Percentiles rank a stretch among this genome's conserved stretches.
Conservation (phyloP, 768 basidiomycete genomes). For the Lactarius hatsudake region DNA sequence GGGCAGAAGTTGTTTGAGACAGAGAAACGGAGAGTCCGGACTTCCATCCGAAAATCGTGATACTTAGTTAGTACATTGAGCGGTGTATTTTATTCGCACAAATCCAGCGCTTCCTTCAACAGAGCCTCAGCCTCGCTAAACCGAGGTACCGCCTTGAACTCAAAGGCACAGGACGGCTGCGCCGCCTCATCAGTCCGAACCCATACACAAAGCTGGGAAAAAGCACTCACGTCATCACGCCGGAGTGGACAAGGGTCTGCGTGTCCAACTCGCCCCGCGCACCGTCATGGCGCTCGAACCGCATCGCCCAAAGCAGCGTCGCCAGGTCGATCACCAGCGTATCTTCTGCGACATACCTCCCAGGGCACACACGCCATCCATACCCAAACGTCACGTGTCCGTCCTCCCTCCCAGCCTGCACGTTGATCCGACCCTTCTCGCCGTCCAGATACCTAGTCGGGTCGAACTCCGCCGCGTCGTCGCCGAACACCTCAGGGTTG, state of each 20-base stretch:
- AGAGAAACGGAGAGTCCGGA: background rate
- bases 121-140: constrained; percentile 7
- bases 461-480: background rate
- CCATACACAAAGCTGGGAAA: background rate
- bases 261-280: background rate
- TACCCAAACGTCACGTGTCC: constrained; percentile 24
- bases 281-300: background rate
- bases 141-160: constrained; percentile 22
- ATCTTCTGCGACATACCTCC: background rate
- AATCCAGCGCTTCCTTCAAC: background rate
- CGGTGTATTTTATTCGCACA: background rate
- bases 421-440: background rate
- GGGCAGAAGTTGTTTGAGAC: too few relatives aligned
- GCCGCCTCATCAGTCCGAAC: background rate
- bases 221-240: background rate
- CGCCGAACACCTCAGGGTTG: background rate
- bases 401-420: constrained; percentile 29
- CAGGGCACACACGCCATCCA: background rate
- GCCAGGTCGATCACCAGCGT: background rate
- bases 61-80: too few relatives aligned
- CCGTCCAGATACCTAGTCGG: background rate
- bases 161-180: constrained; percentile 20
- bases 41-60: background rate
- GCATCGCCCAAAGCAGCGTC: background rate
- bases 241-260: background rate